Evolutionary conservation across 306 rosid species (phyloP), one percentile per base, ranked within the genome.

Genomic region (Rubus parviflorus): DNA sequence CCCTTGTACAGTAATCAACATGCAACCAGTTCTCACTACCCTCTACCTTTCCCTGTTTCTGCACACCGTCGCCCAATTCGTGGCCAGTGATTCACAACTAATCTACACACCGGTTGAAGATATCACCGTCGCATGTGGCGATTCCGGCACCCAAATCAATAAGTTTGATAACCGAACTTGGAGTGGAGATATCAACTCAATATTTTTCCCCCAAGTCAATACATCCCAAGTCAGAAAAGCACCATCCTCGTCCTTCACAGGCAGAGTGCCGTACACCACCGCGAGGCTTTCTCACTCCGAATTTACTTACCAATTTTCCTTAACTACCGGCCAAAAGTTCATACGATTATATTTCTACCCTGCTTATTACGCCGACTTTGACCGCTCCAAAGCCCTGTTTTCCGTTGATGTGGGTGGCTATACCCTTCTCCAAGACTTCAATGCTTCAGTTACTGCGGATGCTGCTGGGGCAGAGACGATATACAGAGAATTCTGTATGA

Each of bases 371-470:
- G 9, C 22, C 0, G 1, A 41, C 51, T 72, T 75, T 4, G 63
- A 79, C 5, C 54, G 22, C 48, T 53, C 52, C 35, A 53, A 38
- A 4, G 74, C 78, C 20, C 20, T 70, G 22, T 83, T 83, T 74
- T 70, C 77, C 0, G 80, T 83, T 17, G 64, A 14, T 10, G 48
- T 69, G 4, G 63, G 41, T 7, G 42, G 11, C 8, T 71, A 42
- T 63, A 75, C 83, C 5, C 75, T 79, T 15, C 77, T 83, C 1
- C 35, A 12, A 6, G 42, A 83, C 23, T 79, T 64, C 68, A 79
- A 77, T 45, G 71, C 78, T 9, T 70, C 45, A 0, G 62, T 72
- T 16, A 41, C 75, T 10, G 75, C 81, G 4, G 58, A 65, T 6
- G 63, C 60, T 54, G 23, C 25, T 54, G 11, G 6, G 5, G 8